Base-by-base conservation (phyloP, 2,329 filamentous ascomycete genomes). In the Dactylellina parvicollis region DNA sequence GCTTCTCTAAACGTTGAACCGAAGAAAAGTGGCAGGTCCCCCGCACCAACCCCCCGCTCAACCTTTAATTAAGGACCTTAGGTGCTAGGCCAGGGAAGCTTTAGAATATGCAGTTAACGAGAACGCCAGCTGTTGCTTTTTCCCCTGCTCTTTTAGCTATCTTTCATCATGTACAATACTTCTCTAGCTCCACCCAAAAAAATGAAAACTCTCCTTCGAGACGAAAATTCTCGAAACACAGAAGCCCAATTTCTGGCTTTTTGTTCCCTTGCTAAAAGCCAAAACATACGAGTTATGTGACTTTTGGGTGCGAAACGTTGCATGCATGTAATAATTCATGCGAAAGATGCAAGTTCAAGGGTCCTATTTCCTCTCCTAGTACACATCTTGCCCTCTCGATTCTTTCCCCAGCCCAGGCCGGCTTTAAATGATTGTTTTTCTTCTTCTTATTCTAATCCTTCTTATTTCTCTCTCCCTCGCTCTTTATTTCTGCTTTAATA, bases 321-420 rank as follows among this genome's bases (percentile, higher is more conserved):
- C 57, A 71, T 71, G 66, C 66, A 71, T 57, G 50, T 62, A 64
- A 57, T 64, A 71, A 71, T 71, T 71, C 66, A 71, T 71, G 66
- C 66, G 34, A 57, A 64, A 64, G 66, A 30, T 71, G 66, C 57
- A 64, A 61, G 49, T 71, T 36, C 66, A 36, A 57, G 59, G 57
- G 59, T 71, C 22, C 26, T n/a, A 49, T 54, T 62, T 36, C 34
- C 49, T 56, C 9, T 55, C 30, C 32, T 42, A 42, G 38, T 42
- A 20, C 34, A 55, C 32, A 55, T 40, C 50, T 16, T 26, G n/a
- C 56, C 16, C 44, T 42, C 57, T 44, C 16, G 20, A 20, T 20
- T 18, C 16, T 7, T 34, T 34, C 40, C n/a, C 9, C 20, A 20
- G 40, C 40, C 40, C 40, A 22, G 20, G n/a, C 30, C 14, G n/a